Evolutionary conservation across 2,329 filamentous ascomycete species (phyloP).

Genomic region (Cladosporium cucumerinum): DNA sequence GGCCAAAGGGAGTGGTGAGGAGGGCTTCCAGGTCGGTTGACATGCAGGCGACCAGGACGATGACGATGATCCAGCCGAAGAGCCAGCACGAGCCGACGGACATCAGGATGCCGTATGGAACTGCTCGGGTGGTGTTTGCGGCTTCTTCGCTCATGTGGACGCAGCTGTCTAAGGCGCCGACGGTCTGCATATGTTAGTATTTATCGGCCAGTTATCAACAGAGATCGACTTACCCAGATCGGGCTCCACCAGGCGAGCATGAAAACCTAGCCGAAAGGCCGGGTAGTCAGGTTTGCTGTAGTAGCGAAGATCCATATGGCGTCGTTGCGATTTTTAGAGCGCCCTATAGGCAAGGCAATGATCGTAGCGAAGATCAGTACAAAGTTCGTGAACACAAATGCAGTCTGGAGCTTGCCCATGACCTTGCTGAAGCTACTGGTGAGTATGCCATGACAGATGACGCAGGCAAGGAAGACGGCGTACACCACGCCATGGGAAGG

Average conservation of each 20-base stretch:
- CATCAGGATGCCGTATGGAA: slow-evolving; percentile 59
- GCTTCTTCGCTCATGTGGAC: slow-evolving; percentile 61
- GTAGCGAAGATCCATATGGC: slow-evolving; percentile 54
- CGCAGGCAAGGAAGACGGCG: slow-evolving; percentile 53
- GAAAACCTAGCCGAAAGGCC: slow-evolving; percentile 48
- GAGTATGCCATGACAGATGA: slow-evolving; percentile 54
- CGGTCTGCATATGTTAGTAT: neutral
- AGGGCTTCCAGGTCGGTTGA: slow-evolving; percentile 50
- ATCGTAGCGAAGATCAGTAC: slow-evolving; percentile 54
- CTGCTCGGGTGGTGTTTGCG: slow-evolving; percentile 56
- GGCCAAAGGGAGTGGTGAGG: slow-evolving; percentile 51
- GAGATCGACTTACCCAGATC: slow-evolving; percentile 54
- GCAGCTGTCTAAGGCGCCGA: slow-evolving; percentile 54
- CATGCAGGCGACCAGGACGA: slow-evolving; percentile 58
- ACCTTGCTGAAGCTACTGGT: slow-evolving; percentile 52
- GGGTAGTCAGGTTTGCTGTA: slow-evolving; percentile 57
- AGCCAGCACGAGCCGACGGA: slow-evolving; percentile 55
- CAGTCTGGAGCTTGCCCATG: slow-evolving; percentile 58
- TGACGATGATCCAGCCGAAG: slow-evolving; percentile 56
- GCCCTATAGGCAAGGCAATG: slow-evolving; percentile 54
- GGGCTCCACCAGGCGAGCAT: slow-evolving; percentile 60
- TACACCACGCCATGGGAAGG: slow-evolving; percentile 57
- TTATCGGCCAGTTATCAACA: too few relatives aligned
- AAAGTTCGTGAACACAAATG: slow-evolving; percentile 55
- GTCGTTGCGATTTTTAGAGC: slow-evolving; percentile 37